phyloP scores from a whole-genome alignment of 805 yeast genomes.

The Metschnikowia proteae region DNA sequence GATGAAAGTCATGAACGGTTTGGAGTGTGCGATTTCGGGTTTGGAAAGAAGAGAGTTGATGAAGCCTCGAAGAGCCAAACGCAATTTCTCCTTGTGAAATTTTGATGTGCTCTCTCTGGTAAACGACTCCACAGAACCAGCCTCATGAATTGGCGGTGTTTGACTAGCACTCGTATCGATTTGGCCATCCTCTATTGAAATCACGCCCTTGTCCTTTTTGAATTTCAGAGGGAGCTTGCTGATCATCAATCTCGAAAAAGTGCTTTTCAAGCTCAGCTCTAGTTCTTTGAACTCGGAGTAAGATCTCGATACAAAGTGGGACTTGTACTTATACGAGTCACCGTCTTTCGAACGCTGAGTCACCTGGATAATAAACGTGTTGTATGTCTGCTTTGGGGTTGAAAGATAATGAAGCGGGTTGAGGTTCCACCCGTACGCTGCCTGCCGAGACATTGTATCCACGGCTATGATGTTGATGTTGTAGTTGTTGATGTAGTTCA shows the following conservation, averaged over 20 bases:
- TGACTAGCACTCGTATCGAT: not conserved
- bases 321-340: constrained; percentile 13
- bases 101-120: constrained; percentile 3
- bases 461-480: constrained; percentile 71
- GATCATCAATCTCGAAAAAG: constrained; percentile 63
- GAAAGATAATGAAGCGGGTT: constrained; percentile 9
- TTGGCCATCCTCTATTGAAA: not conserved
- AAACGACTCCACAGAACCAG: not conserved
- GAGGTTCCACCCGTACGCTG: constrained; percentile 17
- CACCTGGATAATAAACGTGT: constrained; percentile 50
- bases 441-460: constrained; percentile 21
- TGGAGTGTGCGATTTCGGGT: constrained; percentile 53
- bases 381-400: constrained; percentile 16
- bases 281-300: constrained; percentile 67
- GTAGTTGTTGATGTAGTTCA: constrained; percentile 50
- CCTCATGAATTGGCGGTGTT: not conserved
- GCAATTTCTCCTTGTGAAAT: constrained; percentile 68
- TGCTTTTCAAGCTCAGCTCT: constrained; percentile 46
- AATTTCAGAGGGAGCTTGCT: constrained; percentile 57
- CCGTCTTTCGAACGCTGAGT: constrained; percentile 18
- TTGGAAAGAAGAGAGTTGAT: constrained; percentile 50
- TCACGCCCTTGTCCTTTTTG: constrained; percentile 33
- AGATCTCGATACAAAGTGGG: constrained; percentile 53
- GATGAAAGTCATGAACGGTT: constrained; percentile 31
- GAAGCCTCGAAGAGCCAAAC: constrained; percentile 77